Conservation (phyloP, 208 protist species). For the Acanthamoeba lenticulata region DNA sequence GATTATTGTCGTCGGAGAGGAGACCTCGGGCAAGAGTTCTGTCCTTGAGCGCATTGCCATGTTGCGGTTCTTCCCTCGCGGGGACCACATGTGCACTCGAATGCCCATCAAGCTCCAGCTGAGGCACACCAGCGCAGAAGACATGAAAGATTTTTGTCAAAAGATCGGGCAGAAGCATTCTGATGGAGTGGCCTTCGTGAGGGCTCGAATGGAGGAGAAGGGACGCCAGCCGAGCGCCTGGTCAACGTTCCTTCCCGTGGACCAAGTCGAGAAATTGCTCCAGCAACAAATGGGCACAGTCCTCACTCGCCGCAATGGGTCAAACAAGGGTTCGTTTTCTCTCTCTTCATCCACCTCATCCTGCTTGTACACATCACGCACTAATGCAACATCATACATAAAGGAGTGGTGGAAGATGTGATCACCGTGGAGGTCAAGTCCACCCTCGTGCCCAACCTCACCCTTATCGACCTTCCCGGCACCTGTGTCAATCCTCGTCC, state of each 20-base stretch:
- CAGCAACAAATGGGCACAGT: too few relatives aligned
- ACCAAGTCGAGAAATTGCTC: background rate
- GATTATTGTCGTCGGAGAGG: background rate
- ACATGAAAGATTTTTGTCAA: background rate
- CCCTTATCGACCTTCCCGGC: background rate
- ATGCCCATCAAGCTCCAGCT: slow-evolving; percentile 58
- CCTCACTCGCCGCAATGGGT: background rate
- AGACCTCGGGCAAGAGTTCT: slow-evolving; percentile 17
- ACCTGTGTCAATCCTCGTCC: background rate
- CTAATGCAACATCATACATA: background rate
- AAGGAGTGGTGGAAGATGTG: background rate
- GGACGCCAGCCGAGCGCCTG: background rate
- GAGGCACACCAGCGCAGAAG: background rate
- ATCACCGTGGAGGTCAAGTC: background rate
- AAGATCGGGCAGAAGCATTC: background rate
- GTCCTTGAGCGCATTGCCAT: slow-evolving; percentile 33
- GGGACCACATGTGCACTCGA: slow-evolving; percentile 6
- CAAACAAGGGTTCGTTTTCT: background rate
- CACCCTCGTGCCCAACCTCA: background rate
- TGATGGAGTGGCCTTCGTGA: background rate
- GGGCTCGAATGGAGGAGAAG: background rate
- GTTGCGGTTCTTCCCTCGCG: slow-evolving; percentile 5
- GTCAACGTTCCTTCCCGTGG: background rate
- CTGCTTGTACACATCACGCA: background rate
- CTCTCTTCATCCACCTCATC: background rate